Percentiles rank a stretch among this genome's conserved stretches.
These are phyloP conservation scores for Colletotrichum sp. DNA, from an alignment of 2,329 filamentous ascomycete species.

Conservation along the genomic window DNA sequence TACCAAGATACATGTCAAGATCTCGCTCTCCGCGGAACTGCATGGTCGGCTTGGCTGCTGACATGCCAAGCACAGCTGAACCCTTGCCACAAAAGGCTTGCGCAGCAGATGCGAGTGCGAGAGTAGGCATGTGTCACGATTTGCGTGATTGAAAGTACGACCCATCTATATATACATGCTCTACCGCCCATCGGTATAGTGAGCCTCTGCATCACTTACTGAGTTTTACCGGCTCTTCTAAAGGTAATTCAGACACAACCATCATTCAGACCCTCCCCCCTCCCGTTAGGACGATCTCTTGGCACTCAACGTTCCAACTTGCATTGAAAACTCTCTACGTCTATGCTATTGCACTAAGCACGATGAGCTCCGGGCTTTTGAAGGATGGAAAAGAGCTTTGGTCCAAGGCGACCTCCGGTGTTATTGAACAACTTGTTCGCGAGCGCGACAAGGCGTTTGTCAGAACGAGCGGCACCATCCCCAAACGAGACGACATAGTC, in stretches of 20 bases:
- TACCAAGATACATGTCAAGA: not conserved
- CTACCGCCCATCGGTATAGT: not conserved
- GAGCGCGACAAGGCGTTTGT: not conserved
- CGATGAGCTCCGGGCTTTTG: not conserved
- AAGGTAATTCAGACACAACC: accelerated
- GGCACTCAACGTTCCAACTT: not conserved
- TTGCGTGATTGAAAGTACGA: not conserved
- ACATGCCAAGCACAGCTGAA: conserved; percentile 9
- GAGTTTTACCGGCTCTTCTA: not conserved
- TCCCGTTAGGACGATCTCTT: not conserved
- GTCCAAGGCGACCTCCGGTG: not conserved
- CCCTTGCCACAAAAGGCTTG: not conserved
- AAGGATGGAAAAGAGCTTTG: not conserved
- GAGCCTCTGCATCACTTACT: not conserved
- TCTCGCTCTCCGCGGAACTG: not conserved
- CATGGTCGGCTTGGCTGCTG: not conserved
- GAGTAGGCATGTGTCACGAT: not conserved
- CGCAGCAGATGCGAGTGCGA: not conserved
- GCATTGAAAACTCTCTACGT: not conserved
- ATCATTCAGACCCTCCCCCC: not conserved
- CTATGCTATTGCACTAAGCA: not conserved
- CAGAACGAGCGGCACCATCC: not conserved
- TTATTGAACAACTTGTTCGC: not conserved
- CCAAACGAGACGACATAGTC: conserved; percentile 9
- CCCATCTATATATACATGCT: not conserved